Evolutionary conservation across 441 rosid species (phyloP), one percentile per base, ranked within the genome.

Genomic region (Croton setiger): DNA sequence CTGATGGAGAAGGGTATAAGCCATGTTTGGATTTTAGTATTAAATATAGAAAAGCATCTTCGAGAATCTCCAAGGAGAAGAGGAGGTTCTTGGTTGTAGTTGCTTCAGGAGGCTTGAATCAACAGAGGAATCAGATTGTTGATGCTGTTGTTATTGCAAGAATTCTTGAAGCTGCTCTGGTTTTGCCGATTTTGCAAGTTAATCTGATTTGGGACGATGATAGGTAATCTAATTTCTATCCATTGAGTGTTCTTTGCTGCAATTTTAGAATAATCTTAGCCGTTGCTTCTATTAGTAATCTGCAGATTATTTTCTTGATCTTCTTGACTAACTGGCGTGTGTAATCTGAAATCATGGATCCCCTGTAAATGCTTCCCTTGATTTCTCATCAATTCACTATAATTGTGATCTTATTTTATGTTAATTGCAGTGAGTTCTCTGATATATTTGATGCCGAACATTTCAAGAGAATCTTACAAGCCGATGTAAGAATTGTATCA

Each of bases 81-180:
- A 83, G 71, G 74, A 77, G 82, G 71, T 91, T 82, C 82, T 77
- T 91, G 81, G 80, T 91, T 58, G 89, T 86, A 47, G 92, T 89
- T 13, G 97, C 74, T 44, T 79, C 90, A 0, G 94, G 97, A 8
- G 97, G 97, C 64, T 64, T 87, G 73, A 85, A 90, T 63, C 97
- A 88, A 71, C 92, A 90, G 67, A 82, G 84, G 70, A 88, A 84
- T 79, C 94, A 90, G 79, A 88, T 90, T 60, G 81, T 87, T 55
- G 91, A 90, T 63, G 92, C 92, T 63, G 96, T 90, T 62, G 91
- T 90, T 6, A 87, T 91, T 31, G 93, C 97, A 1, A 81, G 85
- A 77, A 82, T 88, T 81, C 92, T 91, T 64, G 91, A 80, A 79
- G 91, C 92, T 17, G 84, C 91, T 63, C 76, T 91, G 71, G 97